Percentiles rank a stretch among this genome's conserved stretches.
These are phyloP conservation scores for Magnolia officinalis DNA, from an alignment of 164 flowering plant species.

Conservation along the genomic window DNA sequence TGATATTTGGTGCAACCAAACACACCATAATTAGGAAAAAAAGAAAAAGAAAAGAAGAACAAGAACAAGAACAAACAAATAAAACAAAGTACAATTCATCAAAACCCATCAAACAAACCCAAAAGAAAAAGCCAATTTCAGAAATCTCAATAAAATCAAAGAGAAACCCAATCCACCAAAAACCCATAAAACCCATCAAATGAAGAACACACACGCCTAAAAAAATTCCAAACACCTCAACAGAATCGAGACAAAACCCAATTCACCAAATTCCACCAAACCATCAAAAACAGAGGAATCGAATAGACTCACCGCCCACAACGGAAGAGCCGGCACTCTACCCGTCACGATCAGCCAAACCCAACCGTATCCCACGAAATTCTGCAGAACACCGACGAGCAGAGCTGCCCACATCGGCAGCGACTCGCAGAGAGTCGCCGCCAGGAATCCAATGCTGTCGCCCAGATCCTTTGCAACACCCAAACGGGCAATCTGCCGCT, in stretches of 20 bases:
- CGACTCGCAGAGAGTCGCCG: constrained; percentile 73
- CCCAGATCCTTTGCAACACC: constrained; percentile 99
- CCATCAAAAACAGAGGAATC: not conserved
- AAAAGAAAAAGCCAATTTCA: not conserved
- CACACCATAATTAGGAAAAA: too few relatives aligned
- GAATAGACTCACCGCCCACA: constrained; percentile 85
- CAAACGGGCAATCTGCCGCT: constrained; percentile 69
- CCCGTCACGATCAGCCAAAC: constrained; percentile 86
- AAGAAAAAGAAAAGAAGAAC: too few relatives aligned
- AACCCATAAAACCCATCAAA: not conserved
- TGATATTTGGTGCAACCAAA: too few relatives aligned
- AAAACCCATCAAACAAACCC: not conserved
- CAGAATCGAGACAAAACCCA: not conserved
- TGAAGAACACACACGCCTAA: not conserved
- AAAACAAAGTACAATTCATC: too few relatives aligned
- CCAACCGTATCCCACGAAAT: constrained; percentile 88
- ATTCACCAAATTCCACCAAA: not conserved
- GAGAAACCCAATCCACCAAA: not conserved
- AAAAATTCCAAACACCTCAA: not conserved
- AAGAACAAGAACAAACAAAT: too few relatives aligned
- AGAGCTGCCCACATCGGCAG: constrained; percentile 86
- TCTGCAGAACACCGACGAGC: constrained; percentile 77
- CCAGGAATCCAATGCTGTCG: constrained; percentile 85
- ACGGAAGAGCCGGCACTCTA: constrained; percentile 57
- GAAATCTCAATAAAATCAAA: not conserved